A percentile compares a stretch with the other conserved stretches of the same genome.
These are phyloP conservation scores for Colletotrichum godetiae DNA, from an alignment of 2,329 filamentous ascomycete species.

Conservation along the genomic window DNA sequence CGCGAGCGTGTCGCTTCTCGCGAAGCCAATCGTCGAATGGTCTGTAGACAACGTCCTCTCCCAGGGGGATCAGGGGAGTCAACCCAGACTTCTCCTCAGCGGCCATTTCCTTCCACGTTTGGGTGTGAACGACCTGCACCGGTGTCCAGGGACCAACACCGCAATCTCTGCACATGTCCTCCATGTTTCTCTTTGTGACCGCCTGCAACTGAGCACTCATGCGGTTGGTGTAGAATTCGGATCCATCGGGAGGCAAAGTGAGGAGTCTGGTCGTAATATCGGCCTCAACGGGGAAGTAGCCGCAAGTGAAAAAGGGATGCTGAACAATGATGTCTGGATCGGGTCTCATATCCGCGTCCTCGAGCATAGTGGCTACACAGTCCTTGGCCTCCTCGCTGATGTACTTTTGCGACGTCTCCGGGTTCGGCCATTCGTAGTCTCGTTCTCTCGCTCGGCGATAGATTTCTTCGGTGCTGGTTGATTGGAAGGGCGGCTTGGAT, in stretches of 20 bases:
- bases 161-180: slow-evolving; percentile 68
- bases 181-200: slow-evolving; percentile 62
- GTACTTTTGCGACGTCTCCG: slow-evolving; percentile 73
- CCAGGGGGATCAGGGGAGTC: slow-evolving; percentile 71
- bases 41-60: slow-evolving; percentile 71
- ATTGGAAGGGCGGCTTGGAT: slow-evolving; percentile 96
- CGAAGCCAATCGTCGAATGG: slow-evolving; percentile 71
- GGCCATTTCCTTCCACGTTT: slow-evolving; percentile 74
- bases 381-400: slow-evolving; percentile 83
- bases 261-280: slow-evolving; percentile 70
- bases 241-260: slow-evolving; percentile 65
- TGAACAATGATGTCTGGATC: slow-evolving; percentile 82
- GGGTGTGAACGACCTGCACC: slow-evolving; percentile 60
- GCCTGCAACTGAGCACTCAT: slow-evolving; percentile 57
- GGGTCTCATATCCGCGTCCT: slow-evolving; percentile 80
- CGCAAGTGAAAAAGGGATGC: slow-evolving; percentile 82
- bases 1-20: slow-evolving; percentile 57
- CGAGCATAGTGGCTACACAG: slow-evolving; percentile 79
- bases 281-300: slow-evolving; percentile 74
- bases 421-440: slow-evolving; percentile 83
- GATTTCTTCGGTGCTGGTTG: slow-evolving; percentile 87
- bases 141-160: slow-evolving; percentile 67
- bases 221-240: slow-evolving; percentile 67
- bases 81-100: slow-evolving; percentile 75
- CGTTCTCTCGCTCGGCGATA: slow-evolving; percentile 77